Evolutionary conservation across 441 rosid genomes (phyloP), one percentile per base, ranked within the genome.

Genomic region (Bruguiera hainesii): DNA sequence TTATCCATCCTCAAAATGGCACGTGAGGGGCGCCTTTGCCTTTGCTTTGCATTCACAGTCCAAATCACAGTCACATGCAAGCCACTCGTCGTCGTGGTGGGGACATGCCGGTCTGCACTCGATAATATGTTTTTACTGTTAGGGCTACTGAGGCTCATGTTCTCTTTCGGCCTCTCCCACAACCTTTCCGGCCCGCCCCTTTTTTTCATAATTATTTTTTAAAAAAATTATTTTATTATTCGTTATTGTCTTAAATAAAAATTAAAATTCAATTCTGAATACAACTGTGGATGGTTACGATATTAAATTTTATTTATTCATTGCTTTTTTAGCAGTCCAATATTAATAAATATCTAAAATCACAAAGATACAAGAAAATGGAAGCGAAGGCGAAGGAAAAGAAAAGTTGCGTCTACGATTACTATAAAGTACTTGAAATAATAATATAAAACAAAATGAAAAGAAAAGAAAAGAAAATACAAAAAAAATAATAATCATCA

Each of bases 371-470:
- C 21, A 33, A 51, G 16, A 42, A 31, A 61, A 33, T 35, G 35
- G 1, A 37, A 56, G 39, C 13, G 1, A 29, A 50, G 11, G 8
- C 15, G 8, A 28, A 30, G 37, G 9, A 15, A 18, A 71, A 59
- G 52, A 35, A 23, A 60, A 23, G 53, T 23, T 51, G 63, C 63
- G 83, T 75, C 66, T 69, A 76, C 78, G 9, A 76, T 13, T 42
- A 3, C 48, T 3, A 75, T 70, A 63, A 66, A 74, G 75, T 73
- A 75, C 82, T 76, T 57, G 59, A 73, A 72, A 65, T 68, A 70
- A 66, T 67, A 66, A 67, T 61, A 25, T 20, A n/a, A 51, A 31
- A 53, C 15, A 19, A 6, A 60, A 31, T 35, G 48, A 73, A 56
- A 60, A 33, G 35, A 60, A 67, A 53, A 67, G 61, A 62, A 33